A percentile compares a stretch with the other conserved stretches of the same genome.
These are phyloP conservation scores for Posidonia oceanica DNA, from an alignment of 116 monocot species.

Conservation along the genomic window DNA sequence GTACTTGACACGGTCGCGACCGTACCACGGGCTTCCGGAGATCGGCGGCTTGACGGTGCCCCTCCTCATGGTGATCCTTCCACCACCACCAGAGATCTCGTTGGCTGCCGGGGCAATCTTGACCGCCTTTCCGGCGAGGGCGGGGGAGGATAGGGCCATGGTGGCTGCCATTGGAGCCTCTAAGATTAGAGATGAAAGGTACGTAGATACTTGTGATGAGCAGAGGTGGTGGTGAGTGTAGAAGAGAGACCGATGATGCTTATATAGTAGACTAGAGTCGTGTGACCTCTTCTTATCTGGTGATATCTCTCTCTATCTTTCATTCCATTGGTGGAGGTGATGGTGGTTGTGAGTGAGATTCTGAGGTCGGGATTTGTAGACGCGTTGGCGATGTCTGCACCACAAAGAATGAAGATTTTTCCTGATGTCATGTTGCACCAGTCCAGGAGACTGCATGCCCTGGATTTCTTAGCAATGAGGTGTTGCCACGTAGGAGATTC, in stretches of 20 bases:
- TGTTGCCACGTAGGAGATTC: too few relatives aligned
- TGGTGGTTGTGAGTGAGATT: too few relatives aligned
- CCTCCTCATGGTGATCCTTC: constrained; percentile 37
- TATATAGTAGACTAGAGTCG: neutral
- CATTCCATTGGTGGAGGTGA: neutral
- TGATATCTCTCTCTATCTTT: neutral
- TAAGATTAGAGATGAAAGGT: neutral
- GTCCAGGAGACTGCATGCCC: too few relatives aligned
- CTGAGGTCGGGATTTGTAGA: too few relatives aligned
- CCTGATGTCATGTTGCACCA: too few relatives aligned
- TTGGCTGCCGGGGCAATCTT: constrained; percentile 17
- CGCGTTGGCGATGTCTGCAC: too few relatives aligned
- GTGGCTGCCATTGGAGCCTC: constrained; percentile 15
- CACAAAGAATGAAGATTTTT: too few relatives aligned
- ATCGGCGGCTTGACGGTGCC: constrained; percentile 7
- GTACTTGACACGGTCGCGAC: constrained; percentile 20
- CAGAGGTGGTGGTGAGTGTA: neutral
- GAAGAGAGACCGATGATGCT: neutral
- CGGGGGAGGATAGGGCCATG: constrained; percentile 34
- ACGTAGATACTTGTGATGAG: neutral
- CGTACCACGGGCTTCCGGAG: neutral
- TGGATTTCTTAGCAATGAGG: too few relatives aligned
- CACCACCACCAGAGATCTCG: constrained; percentile 21
- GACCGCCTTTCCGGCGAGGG: constrained; percentile 27
- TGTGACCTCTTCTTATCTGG: neutral